phyloP scores from a whole-genome alignment of 148 eudicot species.

The Oxyria digyna region DNA sequence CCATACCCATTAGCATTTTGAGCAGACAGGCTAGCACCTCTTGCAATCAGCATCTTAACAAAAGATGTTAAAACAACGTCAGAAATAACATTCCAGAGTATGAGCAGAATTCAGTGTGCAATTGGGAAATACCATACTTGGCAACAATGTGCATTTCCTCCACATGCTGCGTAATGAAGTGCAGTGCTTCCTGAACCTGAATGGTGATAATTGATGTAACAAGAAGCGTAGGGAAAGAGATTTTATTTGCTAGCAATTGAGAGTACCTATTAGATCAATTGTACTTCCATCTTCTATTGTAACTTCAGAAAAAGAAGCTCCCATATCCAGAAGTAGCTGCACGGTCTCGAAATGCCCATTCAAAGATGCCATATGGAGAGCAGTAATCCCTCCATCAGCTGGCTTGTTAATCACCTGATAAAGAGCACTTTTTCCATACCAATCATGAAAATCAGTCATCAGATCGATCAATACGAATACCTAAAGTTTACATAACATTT shows the following conservation, averaged over 20 bases:
- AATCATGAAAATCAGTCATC: neutral
- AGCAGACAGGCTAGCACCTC: slow-evolving; percentile 53
- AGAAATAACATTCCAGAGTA: neutral
- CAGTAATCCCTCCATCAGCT: slow-evolving; percentile 91
- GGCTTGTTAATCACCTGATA: slow-evolving; percentile 57
- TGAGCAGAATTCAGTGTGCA: neutral
- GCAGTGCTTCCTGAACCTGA: slow-evolving; percentile 93
- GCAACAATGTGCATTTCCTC: slow-evolving; percentile 84
- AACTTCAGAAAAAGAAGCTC: slow-evolving; percentile 58
- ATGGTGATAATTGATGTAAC: neutral
- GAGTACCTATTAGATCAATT: slow-evolving; percentile 71
- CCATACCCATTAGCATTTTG: slow-evolving; percentile 74
- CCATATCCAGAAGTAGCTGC: slow-evolving; percentile 71
- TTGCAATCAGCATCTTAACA: slow-evolving; percentile 56
- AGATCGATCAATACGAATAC: neutral
- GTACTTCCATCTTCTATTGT: slow-evolving; percentile 91
- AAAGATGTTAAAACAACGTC: neutral
- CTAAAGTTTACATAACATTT: neutral
- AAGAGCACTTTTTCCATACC: slow-evolving; percentile 31
- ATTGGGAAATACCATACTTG: slow-evolving; percentile 43
- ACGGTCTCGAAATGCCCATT: slow-evolving; percentile 75
- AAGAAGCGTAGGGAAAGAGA: neutral
- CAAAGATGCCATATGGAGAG: slow-evolving; percentile 97
- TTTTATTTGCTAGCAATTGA: neutral
- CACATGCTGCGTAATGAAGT: slow-evolving; percentile 91